Evolutionary conservation across 2,329 filamentous ascomycete species (phyloP).

Genomic region (Sarocladium brachiariae): DNA sequence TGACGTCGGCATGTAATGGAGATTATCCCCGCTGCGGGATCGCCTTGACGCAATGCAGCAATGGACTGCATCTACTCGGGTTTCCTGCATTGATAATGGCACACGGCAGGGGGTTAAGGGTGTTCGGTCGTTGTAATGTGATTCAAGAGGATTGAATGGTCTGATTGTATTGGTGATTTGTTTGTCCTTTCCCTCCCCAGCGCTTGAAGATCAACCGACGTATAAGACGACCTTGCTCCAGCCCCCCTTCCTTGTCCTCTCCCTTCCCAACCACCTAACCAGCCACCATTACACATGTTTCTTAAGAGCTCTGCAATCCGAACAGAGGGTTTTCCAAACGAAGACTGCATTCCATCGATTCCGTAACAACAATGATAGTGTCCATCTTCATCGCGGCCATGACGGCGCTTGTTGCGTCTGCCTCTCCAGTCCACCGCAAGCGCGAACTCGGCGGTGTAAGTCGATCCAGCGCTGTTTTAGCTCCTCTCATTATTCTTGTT

Average conservation of each 20-base stretch:
- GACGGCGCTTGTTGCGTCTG: constrained; percentile 16
- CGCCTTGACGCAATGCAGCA: constrained; percentile 1
- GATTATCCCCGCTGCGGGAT: neutral
- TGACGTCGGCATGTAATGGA: constrained; percentile 8
- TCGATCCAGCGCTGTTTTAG: too few relatives aligned
- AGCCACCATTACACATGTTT: neutral
- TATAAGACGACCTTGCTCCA: constrained; percentile 1
- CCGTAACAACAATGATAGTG: constrained; percentile 23
- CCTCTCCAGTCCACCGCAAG: constrained; percentile 28
- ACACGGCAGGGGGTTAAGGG: neutral
- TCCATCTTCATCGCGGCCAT: constrained; percentile 16
- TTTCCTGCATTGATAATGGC: neutral
- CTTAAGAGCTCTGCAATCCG: neutral
- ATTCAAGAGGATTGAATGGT: neutral
- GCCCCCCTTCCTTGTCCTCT: constrained; percentile 11
- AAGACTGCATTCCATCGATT: neutral
- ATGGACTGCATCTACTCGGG: neutral
- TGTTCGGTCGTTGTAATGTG: neutral
- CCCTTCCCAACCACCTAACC: constrained; percentile 9
- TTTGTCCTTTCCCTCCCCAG: neutral
- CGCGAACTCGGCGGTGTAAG: constrained; percentile 41
- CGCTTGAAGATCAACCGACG: neutral
- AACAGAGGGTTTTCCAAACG: neutral
- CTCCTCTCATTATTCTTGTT: too few relatives aligned
- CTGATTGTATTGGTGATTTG: neutral